phyloP scores from a whole-genome alignment of 805 yeast species.

The Metschnikowia picachoensis region DNA sequence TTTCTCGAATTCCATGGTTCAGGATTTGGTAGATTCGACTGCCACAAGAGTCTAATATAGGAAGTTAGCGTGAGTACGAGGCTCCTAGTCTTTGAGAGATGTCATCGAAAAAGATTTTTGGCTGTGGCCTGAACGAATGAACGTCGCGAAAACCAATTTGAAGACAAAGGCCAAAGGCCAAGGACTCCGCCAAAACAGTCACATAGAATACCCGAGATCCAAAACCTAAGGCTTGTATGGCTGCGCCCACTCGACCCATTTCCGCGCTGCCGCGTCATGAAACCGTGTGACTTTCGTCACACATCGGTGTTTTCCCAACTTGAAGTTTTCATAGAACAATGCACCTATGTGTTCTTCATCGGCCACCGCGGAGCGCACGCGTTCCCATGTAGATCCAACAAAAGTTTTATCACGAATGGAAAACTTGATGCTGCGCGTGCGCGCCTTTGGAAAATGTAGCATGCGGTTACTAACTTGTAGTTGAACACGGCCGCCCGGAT shows the following conservation, averaged over 20 bases:
- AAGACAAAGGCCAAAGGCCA: too few species aligned
- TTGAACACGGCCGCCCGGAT: conserved; percentile 16
- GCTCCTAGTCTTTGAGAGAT: too few species aligned
- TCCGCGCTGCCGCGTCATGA: conserved; percentile 8
- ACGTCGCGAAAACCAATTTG: too few species aligned
- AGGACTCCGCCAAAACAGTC: too few species aligned
- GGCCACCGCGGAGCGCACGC: conserved; percentile 6
- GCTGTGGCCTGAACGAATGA: too few species aligned
- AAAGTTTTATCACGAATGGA: conserved; percentile 1
- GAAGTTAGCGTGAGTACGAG: too few species aligned
- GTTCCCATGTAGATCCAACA: conserved; percentile 9
- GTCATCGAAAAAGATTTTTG: too few species aligned
- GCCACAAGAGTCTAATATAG: too few species aligned
- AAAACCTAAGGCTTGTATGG: not conserved
- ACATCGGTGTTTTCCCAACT: conserved; percentile 15
- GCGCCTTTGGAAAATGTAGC: conserved; percentile 15
- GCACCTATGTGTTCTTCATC: conserved; percentile 15
- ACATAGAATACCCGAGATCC: too few species aligned
- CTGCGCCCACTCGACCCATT: conserved; percentile 11
- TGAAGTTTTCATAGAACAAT: conserved; percentile 9
- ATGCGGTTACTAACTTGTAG: conserved; percentile 17
- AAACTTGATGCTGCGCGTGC: conserved; percentile 8
- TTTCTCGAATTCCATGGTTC: too few species aligned
- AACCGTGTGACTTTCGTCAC: conserved; percentile 14
- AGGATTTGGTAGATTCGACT: too few species aligned